Conservation (phyloP, 2,329 filamentous ascomycete genomes). For the Monilinia laxa region DNA sequence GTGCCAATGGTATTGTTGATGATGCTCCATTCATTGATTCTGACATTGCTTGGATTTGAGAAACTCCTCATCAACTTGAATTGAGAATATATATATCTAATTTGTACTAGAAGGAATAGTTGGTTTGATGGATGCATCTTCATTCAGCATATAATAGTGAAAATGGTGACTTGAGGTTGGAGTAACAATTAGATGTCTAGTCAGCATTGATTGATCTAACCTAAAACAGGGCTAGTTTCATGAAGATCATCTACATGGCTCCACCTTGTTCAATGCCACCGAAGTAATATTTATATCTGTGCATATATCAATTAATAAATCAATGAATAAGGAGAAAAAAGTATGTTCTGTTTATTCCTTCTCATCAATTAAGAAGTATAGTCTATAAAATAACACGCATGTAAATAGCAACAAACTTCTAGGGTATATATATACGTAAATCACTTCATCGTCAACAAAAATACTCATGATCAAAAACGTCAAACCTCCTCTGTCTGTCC, state of each 20-base stretch:
- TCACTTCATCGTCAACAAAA: not conserved
- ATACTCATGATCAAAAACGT: not conserved
- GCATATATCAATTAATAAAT: not conserved
- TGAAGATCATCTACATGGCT: not conserved
- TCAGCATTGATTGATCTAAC: not conserved
- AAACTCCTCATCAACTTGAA: not conserved
- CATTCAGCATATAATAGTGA: slow-evolving; percentile 2
- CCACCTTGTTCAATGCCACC: not conserved
- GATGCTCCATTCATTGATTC: slow-evolving; percentile 3
- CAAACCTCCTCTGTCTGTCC: not conserved
- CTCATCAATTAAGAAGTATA: no score
- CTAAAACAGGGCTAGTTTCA: not conserved
- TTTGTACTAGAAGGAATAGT: not conserved
- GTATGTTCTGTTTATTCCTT: not conserved
- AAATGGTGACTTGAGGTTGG: not conserved
- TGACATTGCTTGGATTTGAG: not conserved
- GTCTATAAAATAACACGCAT: no score
- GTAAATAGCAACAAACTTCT: no score
- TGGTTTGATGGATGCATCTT: slow-evolving; percentile 1
- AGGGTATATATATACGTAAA: not conserved
- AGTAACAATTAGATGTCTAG: not conserved
- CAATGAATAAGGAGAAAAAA: not conserved
- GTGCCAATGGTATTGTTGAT: not conserved
- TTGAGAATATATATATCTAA: not conserved
- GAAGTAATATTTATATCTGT: not conserved